Evolutionary conservation across 139 green algal genomes (phyloP), one percentile per base, ranked within the genome.

Genomic region (Chlorella sp.): DNA sequence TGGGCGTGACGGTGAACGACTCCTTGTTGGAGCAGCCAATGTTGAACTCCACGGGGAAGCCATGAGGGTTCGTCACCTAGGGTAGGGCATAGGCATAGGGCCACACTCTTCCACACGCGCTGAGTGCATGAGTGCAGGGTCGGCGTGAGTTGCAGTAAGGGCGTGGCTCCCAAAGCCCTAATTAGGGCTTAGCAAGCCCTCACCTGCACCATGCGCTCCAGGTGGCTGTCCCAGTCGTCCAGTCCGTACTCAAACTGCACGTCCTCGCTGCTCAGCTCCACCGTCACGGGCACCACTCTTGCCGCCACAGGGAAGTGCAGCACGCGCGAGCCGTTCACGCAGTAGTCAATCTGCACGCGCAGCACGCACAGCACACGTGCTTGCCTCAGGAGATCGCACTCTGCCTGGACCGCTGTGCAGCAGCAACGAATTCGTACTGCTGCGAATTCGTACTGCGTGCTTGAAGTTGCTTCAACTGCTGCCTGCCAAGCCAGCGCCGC

Each of bases 301-400:
- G 83, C 88, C 6, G 63, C 34, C 20, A 91, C 80, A 30, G 81
- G 49, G 30, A 92, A 85, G n/a, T 69, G 69, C 61, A 87, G 86
- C 23, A 87, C 63, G 69, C 89, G 84, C 42, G 70, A 79, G 64
- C 79, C 79, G 76, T 94, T 94, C 78, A 94, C 82, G 49, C 78
- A 74, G 81, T 92, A 93, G 75, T 86, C 81, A 0, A 91, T 17
- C n/a, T 71, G n/a, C n/a, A n/a, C n/a, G n/a, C n/a, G n/a, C n/a
- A n/a, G n/a, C n/a, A n/a, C n/a, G n/a, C n/a, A n/a, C n/a, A n/a
- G n/a, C n/a, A n/a, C n/a, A n/a, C n/a, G n/a, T n/a, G n/a, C n/a
- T n/a, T n/a, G n/a, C n/a, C n/a, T n/a, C n/a, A n/a, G n/a, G n/a
- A n/a, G n/a, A n/a, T n/a, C n/a, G n/a, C n/a, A n/a, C n/a, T n/a